These are phyloP conservation scores for Larix sibirica DNA, from an alignment of 83 land plant species.

Conservation along the genomic window DNA sequence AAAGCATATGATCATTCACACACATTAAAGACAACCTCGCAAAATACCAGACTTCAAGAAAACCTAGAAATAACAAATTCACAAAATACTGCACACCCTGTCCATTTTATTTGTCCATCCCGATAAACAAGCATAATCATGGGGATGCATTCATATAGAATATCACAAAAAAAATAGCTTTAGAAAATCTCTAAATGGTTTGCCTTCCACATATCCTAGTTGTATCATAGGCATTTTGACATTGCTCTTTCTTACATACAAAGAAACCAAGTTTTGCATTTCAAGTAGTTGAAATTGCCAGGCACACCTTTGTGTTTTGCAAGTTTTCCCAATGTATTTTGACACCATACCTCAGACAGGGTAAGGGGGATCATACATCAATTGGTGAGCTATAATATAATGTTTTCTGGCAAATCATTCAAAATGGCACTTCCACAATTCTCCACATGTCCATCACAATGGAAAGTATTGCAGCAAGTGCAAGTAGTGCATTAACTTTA, in stretches of 20 bases:
- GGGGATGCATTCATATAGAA: neutral
- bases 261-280: neutral
- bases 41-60: too few relatives aligned
- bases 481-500: neutral
- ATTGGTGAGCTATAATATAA: neutral
- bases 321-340: too few relatives aligned
- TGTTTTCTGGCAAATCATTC: neutral
- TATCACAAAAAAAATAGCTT: too few relatives aligned
- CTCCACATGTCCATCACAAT: neutral
- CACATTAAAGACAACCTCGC: too few relatives aligned
- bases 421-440: neutral
- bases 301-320: too few relatives aligned
- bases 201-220: neutral
- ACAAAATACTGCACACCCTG: too few relatives aligned
- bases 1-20: too few relatives aligned
- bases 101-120: neutral
- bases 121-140: neutral
- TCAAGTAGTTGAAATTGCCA: too few relatives aligned
- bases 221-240: too few relatives aligned
- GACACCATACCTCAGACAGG: neutral
- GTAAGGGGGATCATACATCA: neutral
- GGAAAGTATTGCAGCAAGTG: too few relatives aligned
- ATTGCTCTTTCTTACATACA: too few relatives aligned
- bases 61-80: too few relatives aligned
- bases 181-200: neutral